Evolutionary conservation across 2,329 filamentous ascomycete genomes (phyloP).

Genomic region (Rhexocercosporidium sp.): DNA sequence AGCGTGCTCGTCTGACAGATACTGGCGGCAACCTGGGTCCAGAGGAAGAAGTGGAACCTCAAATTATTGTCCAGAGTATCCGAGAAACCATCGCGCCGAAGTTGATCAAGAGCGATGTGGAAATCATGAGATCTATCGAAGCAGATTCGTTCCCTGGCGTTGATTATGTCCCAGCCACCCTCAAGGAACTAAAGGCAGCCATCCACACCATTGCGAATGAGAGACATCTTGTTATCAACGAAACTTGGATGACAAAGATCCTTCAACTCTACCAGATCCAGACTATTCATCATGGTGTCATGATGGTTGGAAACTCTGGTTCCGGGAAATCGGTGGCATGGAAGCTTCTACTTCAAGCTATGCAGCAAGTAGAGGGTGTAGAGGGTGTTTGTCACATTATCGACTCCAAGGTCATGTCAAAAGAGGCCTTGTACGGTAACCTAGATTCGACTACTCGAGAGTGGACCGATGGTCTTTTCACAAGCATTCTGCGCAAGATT

Average conservation of each 20-base stretch:
- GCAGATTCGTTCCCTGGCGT: slow-evolving; percentile 88
- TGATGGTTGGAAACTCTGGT: slow-evolving; percentile 99
- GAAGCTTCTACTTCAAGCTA: slow-evolving; percentile 87
- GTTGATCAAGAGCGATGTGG: slow-evolving; percentile 89
- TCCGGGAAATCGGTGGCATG: slow-evolving; percentile 96
- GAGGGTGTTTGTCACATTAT: slow-evolving; percentile 98
- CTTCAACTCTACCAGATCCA: slow-evolving; percentile 98
- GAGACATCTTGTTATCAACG: slow-evolving; percentile 85
- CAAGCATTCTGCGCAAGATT: slow-evolving; percentile 96
- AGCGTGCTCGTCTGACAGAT: slow-evolving; percentile 76
- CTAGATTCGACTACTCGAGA: slow-evolving; percentile 96
- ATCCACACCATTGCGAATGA: slow-evolving; percentile 84
- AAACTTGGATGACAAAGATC: slow-evolving; percentile 97
- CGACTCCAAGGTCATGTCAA: slow-evolving; percentile 99
- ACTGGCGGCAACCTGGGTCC: slow-evolving; percentile 62
- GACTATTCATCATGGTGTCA: slow-evolving; percentile 97
- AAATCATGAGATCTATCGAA: slow-evolving; percentile 86
- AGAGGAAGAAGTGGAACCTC: slow-evolving; percentile 83
- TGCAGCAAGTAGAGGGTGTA: slow-evolving; percentile 87
- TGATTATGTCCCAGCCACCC: slow-evolving; percentile 87
- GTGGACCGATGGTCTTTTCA: slow-evolving; percentile 99
- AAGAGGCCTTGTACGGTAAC: slow-evolving; percentile 94
- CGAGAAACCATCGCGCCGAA: slow-evolving; percentile 98
- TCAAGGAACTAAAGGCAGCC: slow-evolving; percentile 78
- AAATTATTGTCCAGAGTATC: slow-evolving; percentile 98